Evolutionary conservation across 2,329 filamentous ascomycete species (phyloP).

Genomic region (Diaporthe sp.): DNA sequence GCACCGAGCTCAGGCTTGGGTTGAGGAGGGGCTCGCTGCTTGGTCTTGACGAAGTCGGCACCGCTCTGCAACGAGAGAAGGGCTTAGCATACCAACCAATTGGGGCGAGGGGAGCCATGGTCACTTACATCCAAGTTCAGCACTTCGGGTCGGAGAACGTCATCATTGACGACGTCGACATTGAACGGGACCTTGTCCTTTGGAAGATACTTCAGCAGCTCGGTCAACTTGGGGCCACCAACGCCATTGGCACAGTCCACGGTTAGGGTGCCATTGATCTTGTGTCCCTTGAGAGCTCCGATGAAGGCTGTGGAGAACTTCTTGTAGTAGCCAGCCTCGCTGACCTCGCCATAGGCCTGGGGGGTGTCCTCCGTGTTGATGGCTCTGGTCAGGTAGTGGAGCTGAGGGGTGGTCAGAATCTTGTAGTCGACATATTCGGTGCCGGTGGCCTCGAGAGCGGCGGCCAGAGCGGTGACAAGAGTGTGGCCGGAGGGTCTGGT

Average conservation of each 20-base stretch:
- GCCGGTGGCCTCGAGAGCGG: constrained; percentile 82
- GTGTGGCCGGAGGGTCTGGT: constrained; percentile 92
- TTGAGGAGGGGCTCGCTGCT: constrained; percentile 87
- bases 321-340: constrained; percentile 93
- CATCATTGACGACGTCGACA: constrained; percentile 91
- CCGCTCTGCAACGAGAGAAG: constrained; percentile 74
- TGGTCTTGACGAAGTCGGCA: constrained; percentile 97
- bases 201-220: constrained; percentile 87
- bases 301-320: constrained; percentile 91
- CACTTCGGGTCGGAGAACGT: constrained; percentile 89
- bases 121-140: constrained; percentile 85
- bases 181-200: constrained; percentile 79
- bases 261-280: constrained; percentile 79
- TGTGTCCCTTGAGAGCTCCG: constrained; percentile 83
- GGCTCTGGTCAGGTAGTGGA: constrained; percentile 96
- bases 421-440: constrained; percentile 87
- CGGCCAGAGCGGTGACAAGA: constrained; percentile 83
- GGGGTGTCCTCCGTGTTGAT: constrained; percentile 92
- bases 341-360: constrained; percentile 89
- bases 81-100: constrained; percentile 24
- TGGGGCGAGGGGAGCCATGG: neutral
- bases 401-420: constrained; percentile 94
- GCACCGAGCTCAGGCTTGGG: constrained; percentile 83
- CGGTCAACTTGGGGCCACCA: constrained; percentile 89
- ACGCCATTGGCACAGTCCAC: constrained; percentile 98